Conservation (phyloP, 805 yeast genomes). For the Candida vartiovaarae region DNA sequence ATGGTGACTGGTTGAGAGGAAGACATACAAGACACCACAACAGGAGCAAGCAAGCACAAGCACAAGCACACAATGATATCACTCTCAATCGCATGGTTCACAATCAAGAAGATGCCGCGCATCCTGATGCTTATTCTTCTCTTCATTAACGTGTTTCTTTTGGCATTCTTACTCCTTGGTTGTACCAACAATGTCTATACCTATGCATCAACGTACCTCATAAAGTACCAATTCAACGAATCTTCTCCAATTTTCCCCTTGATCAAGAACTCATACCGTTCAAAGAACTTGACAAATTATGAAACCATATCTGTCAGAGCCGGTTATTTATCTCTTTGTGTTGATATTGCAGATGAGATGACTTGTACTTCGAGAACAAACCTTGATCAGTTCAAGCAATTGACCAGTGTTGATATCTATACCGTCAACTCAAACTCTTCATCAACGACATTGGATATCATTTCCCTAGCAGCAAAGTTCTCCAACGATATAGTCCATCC, state of each 20-base stretch:
- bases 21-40: too few relatives aligned
- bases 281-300: slow-evolving; percentile 27
- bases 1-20: too few relatives aligned
- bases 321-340: slow-evolving; percentile 54
- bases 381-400: slow-evolving; percentile 18
- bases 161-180: slow-evolving; percentile 51
- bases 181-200: slow-evolving; percentile 35
- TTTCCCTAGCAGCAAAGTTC: slow-evolving; percentile 40
- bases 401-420: slow-evolving; percentile 30
- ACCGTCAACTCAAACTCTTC: slow-evolving; percentile 26
- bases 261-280: slow-evolving; percentile 31
- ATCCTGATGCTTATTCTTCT: slow-evolving; percentile 33
- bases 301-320: slow-evolving; percentile 38
- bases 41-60: neutral
- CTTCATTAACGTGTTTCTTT: slow-evolving; percentile 41
- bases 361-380: slow-evolving; percentile 32
- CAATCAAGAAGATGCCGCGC: slow-evolving; percentile 35
- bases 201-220: slow-evolving; percentile 44
- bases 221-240: slow-evolving; percentile 41
- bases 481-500: slow-evolving; percentile 45
- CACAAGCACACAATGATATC: slow-evolving; percentile 1
- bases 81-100: slow-evolving; percentile 17
- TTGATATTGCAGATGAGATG: slow-evolving; percentile 27
- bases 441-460: slow-evolving; percentile 34
- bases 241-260: slow-evolving; percentile 36